Evolutionary conservation across 1,284 basidiomycete genomes (phyloP), one percentile per base, ranked within the genome.

Genomic region (Leucoagaricus sp.): DNA sequence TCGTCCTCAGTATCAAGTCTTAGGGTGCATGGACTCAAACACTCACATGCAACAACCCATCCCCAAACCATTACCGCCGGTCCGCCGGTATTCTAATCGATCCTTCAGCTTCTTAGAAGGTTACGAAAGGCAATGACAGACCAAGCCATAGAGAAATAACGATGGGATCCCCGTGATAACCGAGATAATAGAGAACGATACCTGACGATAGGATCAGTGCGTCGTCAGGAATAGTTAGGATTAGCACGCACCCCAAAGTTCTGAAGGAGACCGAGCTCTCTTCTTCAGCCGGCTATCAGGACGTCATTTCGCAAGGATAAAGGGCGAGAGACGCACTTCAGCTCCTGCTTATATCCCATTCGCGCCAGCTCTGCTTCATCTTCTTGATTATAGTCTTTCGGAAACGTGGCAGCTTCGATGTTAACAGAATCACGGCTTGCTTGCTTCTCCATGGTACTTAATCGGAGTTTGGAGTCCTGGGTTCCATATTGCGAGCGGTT

Each of bases 1-100:
- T 12, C 47, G 38, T 2, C 46, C 25, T 10, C 50, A 13, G 13
- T 49, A 12, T 31, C 13, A n/a, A 13, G 1, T 3, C 19, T 23
- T 34, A 13, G 38, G 34, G 40, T 48, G n/a, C 40, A 51, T 12
- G 29, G 17, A 6, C 21, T 6, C n/a, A n/a, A 41, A 21, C 25
- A 66, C 77, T 48, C 61, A 84, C 83, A 73, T 31, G 87, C 86
- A 33, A 88, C 76, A 3, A 89, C 69, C 82, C 85, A 91, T 17
- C 87, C 87, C 84, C 84, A 87, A 0, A 86, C 83, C 86, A 88
- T 89, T 2, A 87, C 85, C 1, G 76, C 86, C 0, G 86, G 87
- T 4, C 88, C 88, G 33, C 88, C 88, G 0, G 86, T 89, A 48
- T 81, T 86, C 82, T 86, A 48, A 41, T 48, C 53, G 15, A 51